Conservation (phyloP, 257 asterid genomes). For the Echium plantagineum region DNA sequence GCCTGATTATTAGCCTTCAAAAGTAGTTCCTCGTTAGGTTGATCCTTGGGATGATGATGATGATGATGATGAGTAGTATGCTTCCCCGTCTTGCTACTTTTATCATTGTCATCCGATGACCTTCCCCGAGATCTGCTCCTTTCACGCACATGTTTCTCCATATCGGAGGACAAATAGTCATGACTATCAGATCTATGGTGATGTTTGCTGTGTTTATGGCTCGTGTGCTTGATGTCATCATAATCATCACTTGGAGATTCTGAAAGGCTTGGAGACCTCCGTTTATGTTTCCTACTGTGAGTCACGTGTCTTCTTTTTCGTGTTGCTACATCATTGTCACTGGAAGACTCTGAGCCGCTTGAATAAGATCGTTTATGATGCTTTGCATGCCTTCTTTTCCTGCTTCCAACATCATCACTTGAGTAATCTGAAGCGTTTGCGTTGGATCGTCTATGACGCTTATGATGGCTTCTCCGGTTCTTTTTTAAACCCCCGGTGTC, state of each 20-base stretch:
- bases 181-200: slow-evolving; percentile 25
- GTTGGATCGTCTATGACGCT: slow-evolving; percentile 21
- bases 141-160: slow-evolving; percentile 25
- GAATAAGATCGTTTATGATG: slow-evolving; percentile 27
- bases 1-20: slow-evolving; percentile 2
- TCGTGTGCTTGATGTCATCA: slow-evolving; percentile 20
- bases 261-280: slow-evolving; percentile 21
- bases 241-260: slow-evolving; percentile 26
- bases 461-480: slow-evolving; percentile 21
- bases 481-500: slow-evolving; percentile 16
- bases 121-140: slow-evolving; percentile 37
- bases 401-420: slow-evolving; percentile 24
- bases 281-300: slow-evolving; percentile 17
- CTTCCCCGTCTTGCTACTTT: slow-evolving; percentile 19
- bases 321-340: slow-evolving; percentile 17
- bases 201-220: slow-evolving; percentile 30
- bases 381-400: slow-evolving; percentile 28
- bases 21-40: slow-evolving; percentile 1
- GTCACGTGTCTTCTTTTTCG: slow-evolving; percentile 28
- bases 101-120: slow-evolving; percentile 33
- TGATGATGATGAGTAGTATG: no score
- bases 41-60: slow-evolving; percentile 20
- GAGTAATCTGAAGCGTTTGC: slow-evolving; percentile 28
- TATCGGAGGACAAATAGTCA: slow-evolving; percentile 30
- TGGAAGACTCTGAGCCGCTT: slow-evolving; percentile 28